Evolutionary conservation across 1,139 yeast genomes (phyloP).

Genomic region (Saccharomyces hybrid): DNA sequence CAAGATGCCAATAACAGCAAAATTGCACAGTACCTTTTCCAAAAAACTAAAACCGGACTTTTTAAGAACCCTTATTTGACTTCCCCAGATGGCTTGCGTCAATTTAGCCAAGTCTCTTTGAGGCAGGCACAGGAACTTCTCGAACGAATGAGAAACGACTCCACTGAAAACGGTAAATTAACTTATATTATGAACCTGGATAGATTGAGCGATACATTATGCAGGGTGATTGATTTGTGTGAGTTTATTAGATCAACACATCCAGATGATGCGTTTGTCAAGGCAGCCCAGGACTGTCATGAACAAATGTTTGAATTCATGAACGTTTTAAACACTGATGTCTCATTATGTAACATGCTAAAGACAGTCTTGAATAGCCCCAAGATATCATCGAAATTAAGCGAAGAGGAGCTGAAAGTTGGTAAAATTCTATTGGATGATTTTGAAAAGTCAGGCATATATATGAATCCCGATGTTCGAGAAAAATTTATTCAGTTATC

Average conservation of each 20-base stretch:
- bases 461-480: constrained; percentile 59
- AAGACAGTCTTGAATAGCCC: constrained; percentile 45
- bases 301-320: constrained; percentile 86
- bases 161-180: constrained; percentile 40
- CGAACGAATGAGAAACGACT: constrained; percentile 43
- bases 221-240: constrained; percentile 89
- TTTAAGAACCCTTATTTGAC: constrained; percentile 64
- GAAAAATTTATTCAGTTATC: constrained; percentile 69
- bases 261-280: constrained; percentile 62
- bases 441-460: constrained; percentile 85
- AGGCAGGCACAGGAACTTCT: constrained; percentile 57
- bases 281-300: constrained; percentile 83
- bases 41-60: constrained; percentile 45
- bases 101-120: constrained; percentile 60
- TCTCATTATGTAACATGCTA: constrained; percentile 57
- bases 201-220: constrained; percentile 75
- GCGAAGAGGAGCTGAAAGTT: constrained; percentile 71
- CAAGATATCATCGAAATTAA: constrained; percentile 36
- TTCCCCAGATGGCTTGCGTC: constrained; percentile 61
- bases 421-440: constrained; percentile 77
- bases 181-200: constrained; percentile 64
- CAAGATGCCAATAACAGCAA: constrained; percentile 3
- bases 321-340: constrained; percentile 86
- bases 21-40: background rate
- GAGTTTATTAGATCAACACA: constrained; percentile 88